phyloP scores from a whole-genome alignment of 2,329 filamentous ascomycete species.

The Didymella lethalis region DNA sequence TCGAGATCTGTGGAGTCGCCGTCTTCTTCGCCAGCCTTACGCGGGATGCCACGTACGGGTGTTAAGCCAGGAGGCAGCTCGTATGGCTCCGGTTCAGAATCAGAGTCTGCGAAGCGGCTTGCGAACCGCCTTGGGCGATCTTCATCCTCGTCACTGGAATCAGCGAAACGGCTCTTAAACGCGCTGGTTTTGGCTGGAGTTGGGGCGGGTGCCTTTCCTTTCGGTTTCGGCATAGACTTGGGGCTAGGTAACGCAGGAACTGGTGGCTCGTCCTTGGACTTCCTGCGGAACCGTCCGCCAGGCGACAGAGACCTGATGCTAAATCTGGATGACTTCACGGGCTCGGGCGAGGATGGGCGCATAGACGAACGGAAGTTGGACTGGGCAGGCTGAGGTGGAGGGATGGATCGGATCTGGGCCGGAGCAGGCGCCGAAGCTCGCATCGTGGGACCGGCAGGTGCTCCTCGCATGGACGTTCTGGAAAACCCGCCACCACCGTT shows the following conservation, averaged over 20 bases:
- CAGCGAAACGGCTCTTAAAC: conserved; percentile 65
- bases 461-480: conserved; percentile 76
- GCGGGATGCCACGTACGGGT: conserved; percentile 68
- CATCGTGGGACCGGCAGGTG: conserved; percentile 41
- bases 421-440: conserved; percentile 35
- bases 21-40: conserved; percentile 62
- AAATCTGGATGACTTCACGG: conserved; percentile 62
- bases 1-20: conserved; percentile 64
- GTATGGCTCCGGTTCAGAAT: conserved; percentile 63
- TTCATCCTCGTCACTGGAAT: conserved; percentile 70
- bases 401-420: conserved; percentile 51
- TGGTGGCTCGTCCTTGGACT: conserved; percentile 24
- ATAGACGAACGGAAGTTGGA: conserved; percentile 44
- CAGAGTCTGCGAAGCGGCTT: conserved; percentile 60
- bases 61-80: conserved; percentile 52
- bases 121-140: conserved; percentile 49
- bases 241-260: conserved; percentile 10
- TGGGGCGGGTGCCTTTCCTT: conserved; percentile 29
- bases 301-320: conserved; percentile 77
- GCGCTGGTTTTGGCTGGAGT: conserved; percentile 26
- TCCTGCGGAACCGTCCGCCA: conserved; percentile 61
- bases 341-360: conserved; percentile 44
- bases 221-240: conserved; percentile 27
- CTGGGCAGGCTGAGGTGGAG: conserved; percentile 42
- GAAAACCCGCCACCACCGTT: conserved; percentile 59